Evolutionary conservation across 805 yeast genomes (phyloP).

Genomic region (Cyberlindnera amylophila): DNA sequence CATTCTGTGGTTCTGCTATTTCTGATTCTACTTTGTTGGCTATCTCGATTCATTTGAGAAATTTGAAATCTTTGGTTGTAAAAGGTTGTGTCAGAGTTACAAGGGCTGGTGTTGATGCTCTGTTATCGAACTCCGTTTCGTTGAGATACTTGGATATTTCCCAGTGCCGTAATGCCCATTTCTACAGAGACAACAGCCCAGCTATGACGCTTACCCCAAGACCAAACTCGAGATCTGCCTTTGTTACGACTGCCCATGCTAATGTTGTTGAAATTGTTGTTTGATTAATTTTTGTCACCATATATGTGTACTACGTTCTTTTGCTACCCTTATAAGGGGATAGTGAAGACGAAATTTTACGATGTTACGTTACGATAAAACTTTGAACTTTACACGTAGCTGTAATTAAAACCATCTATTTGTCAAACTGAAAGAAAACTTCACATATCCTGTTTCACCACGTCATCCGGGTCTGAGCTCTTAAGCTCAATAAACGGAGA

Average conservation of each 20-base stretch:
- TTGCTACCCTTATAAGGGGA: too few species aligned
- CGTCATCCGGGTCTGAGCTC: too few species aligned
- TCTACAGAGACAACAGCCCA: conserved; percentile 55
- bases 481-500: conserved; percentile 58
- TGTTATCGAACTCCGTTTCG: conserved; percentile 52
- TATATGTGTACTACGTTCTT: too few species aligned
- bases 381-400: too few species aligned
- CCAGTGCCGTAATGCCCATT: conserved; percentile 68
- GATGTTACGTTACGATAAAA: too few species aligned
- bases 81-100: conserved; percentile 77
- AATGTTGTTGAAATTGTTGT: conserved; percentile 56
- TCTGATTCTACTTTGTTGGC: conserved; percentile 65
- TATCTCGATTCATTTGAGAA: conserved; percentile 50
- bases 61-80: conserved; percentile 45
- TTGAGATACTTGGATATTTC: conserved; percentile 55
- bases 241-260: conserved; percentile 49
- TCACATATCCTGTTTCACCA: too few species aligned
- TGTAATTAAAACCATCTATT: too few species aligned
- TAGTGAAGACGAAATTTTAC: too few species aligned
- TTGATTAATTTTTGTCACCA: conserved; percentile 18
- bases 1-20: conserved; percentile 79
- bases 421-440: too few species aligned
- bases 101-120: conserved; percentile 68
- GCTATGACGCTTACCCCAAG: conserved; percentile 51
- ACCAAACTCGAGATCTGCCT: conserved; percentile 53